A percentile compares a stretch with the other conserved stretches of the same genome.
Evolutionary conservation across 2,329 filamentous ascomycete species (phyloP).

Genomic region (Sordariomycetes sp.): DNA sequence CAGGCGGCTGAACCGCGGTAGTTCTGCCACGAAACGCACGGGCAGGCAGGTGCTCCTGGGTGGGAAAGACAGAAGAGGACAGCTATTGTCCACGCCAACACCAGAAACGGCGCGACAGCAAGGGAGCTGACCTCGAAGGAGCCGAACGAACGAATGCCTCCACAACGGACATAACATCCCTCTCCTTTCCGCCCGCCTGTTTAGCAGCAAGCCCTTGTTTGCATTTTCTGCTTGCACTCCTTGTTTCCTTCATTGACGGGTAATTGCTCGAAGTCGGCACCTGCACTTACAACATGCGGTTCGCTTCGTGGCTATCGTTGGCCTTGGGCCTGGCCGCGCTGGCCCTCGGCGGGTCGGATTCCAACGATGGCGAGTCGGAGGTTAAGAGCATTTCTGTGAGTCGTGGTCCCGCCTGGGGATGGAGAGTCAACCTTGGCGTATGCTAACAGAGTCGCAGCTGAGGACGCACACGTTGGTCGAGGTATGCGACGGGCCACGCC

Average conservation of each 20-base stretch:
- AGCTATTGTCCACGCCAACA: slow-evolving; percentile 2
- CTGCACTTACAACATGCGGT: slow-evolving; percentile 2
- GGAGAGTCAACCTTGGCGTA: neutral
- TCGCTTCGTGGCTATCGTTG: slow-evolving; percentile 4
- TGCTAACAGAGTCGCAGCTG: slow-evolving; percentile 40
- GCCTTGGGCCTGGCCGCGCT: slow-evolving; percentile 7
- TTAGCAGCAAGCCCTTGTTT: neutral
- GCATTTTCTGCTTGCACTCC: neutral
- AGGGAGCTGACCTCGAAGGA: neutral
- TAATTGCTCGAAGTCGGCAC: neutral
- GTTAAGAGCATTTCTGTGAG: slow-evolving; percentile 11
- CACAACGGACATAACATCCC: neutral
- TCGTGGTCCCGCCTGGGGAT: neutral
- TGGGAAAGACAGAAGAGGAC: slow-evolving; percentile 2
- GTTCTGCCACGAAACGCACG: neutral
- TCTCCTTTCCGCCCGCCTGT: neutral
- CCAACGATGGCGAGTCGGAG: slow-evolving; percentile 6
- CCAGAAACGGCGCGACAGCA: neutral
- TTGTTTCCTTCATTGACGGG: neutral
- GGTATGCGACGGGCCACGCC: slow-evolving; percentile 39
- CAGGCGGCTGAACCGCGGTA: neutral
- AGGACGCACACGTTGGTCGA: slow-evolving; percentile 76
- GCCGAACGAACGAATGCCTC: slow-evolving; percentile 1
- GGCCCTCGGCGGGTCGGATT: slow-evolving; percentile 3
- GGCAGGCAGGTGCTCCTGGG: neutral